Conservation (phyloP, 257 asterid genomes). For the Solanum bulbocastanum region DNA sequence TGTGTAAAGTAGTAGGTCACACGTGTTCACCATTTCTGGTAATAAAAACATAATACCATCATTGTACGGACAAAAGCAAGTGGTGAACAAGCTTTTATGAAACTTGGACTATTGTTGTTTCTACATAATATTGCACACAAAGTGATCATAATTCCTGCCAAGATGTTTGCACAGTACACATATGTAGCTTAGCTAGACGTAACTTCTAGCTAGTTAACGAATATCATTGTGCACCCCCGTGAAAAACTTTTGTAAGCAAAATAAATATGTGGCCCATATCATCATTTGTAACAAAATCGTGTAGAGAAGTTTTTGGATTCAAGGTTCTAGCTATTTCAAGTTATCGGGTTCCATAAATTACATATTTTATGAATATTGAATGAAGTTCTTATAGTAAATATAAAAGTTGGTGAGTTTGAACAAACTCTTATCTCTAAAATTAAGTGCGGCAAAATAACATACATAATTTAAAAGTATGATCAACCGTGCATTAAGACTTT, state of each 20-base stretch:
- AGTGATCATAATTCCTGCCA: neutral
- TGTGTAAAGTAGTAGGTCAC: neutral
- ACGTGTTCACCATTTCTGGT: neutral
- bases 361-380: neutral
- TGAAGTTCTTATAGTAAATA: neutral
- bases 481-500: neutral
- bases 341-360: neutral
- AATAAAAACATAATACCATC: conserved; percentile 6
- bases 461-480: neutral
- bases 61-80: conserved; percentile 22
- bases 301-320: neutral
- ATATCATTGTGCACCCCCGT: neutral
- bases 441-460: neutral
- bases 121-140: neutral
- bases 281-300: neutral
- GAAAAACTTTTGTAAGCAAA: neutral
- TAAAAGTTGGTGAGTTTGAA: neutral
- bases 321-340: neutral
- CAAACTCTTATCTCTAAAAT: neutral
- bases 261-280: neutral
- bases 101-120: conserved; percentile 18
- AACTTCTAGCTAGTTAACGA: neutral
- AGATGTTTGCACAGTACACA: neutral
- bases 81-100: conserved; percentile 18
- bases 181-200: neutral